Base-by-base conservation (phyloP, 2,329 filamentous ascomycete genomes). In the Nothopassalora personata region DNA sequence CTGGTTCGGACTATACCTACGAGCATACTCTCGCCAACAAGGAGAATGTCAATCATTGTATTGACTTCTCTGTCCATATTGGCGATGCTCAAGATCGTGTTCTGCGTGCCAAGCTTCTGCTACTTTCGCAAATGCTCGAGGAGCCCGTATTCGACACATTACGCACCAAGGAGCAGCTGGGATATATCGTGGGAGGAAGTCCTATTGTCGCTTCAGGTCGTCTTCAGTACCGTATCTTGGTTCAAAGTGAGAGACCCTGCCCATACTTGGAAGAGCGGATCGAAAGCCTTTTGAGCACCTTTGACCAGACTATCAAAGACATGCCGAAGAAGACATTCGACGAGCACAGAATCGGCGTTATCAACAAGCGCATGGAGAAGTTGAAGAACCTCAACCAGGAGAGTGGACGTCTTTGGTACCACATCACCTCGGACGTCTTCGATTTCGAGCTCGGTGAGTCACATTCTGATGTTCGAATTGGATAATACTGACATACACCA, bases 81-180 rank as follows among this genome's bases (percentile, higher is more conserved):
- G 78, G 78, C 27, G 70, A 75, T 46, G 71, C 72, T 23, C 68
- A 84, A 3, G 86, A 96, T 69, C 82, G 86, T n/a, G 71, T 75
- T 5, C 74, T 89, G 11, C 85, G 91, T 18, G 89, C 92, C 13
- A 91, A 89, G 73, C 82, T 90, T 0, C 80, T 95, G 46, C 81
- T 99, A 5, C 82, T 97, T 46, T 88, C 90, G 28, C 94, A 97
- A 74, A 89, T 99, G 77, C 86, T 91, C 0, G 89, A 96, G 58
- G 94, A 99, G 76, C 92, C 92, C 4, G 89, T 89, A 8, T 99
- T 97, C 71, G 91, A 99, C 74, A 91, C 96, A 73, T 81, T 99
- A 7, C 86, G 94, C 53, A 97, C 94, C 47, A 97, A 97, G 75
- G 93, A 99, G 74, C 93, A 99, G 75, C 86, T 99, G 6, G 94